Percentiles rank a stretch among this genome's conserved stretches.
These are phyloP conservation scores for Solanum etuberosum DNA, from an alignment of 257 asterid species.

Conservation along the genomic window DNA sequence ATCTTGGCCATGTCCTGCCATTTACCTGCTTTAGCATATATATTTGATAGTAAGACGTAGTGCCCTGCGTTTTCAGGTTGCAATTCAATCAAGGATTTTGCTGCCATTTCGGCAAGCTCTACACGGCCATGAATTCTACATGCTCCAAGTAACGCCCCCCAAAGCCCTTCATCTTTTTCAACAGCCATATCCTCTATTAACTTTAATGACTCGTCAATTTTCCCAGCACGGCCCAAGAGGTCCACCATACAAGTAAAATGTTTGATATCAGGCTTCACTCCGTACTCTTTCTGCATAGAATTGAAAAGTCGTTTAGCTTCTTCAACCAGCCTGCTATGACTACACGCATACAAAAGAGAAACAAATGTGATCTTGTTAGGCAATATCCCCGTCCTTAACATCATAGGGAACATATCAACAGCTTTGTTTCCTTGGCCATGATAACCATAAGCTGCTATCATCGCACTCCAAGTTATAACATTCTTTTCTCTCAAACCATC, in stretches of 20 bases:
- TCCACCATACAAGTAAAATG: slow-evolving; percentile 48
- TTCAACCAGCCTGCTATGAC: slow-evolving; percentile 45
- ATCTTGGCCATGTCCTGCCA: slow-evolving; percentile 39
- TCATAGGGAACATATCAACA: slow-evolving; percentile 30
- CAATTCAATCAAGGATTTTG: slow-evolving; percentile 31
- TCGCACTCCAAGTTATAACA: slow-evolving; percentile 42
- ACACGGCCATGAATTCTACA: slow-evolving; percentile 48
- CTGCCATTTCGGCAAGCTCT: slow-evolving; percentile 38
- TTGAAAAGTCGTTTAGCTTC: slow-evolving; percentile 36
- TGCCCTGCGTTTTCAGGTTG: slow-evolving; percentile 41
- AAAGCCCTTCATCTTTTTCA: slow-evolving; percentile 39
- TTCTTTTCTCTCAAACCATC: slow-evolving; percentile 30
- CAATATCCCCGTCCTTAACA: slow-evolving; percentile 23
- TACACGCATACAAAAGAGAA: slow-evolving; percentile 40
- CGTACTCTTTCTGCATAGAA: slow-evolving; percentile 25
- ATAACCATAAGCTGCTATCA: slow-evolving; percentile 56
- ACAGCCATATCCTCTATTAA: slow-evolving; percentile 22
- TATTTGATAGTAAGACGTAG: slow-evolving; percentile 39
- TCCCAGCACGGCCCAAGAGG: slow-evolving; percentile 45
- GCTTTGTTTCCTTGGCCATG: slow-evolving; percentile 48
- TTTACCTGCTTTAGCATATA: slow-evolving; percentile 39
- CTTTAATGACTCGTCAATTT: slow-evolving; percentile 23
- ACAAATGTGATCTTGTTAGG: slow-evolving; percentile 40
- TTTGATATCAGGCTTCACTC: slow-evolving; percentile 32
- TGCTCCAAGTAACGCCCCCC: slow-evolving; percentile 48